Base-by-base conservation (phyloP, 2,329 filamentous ascomycete genomes). In the Orbilia ellipsospora region DNA sequence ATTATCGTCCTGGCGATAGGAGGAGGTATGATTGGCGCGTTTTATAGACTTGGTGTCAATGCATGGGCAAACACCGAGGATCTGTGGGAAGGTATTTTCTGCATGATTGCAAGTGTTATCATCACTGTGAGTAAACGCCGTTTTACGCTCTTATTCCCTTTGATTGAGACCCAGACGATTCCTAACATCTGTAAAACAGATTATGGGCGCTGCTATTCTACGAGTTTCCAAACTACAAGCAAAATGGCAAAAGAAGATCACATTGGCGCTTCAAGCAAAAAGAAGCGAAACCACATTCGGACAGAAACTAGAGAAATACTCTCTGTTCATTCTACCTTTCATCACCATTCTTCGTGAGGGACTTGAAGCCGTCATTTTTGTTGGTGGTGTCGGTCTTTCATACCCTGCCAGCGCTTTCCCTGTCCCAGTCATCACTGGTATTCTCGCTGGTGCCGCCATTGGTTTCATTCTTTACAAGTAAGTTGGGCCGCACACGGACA, bases 281-380 rank as follows among this genome's bases (percentile, higher is more conserved):
- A 80, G 81, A 1, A 75, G 60, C n/a, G 52, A 60, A 2, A 82
- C 81, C 15, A 83, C 81, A 3, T 83, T 83, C 3, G 82, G 93
- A 77, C 90, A 90, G 82, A 83, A 84, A 66, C 91, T 85, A 18
- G 90, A 94, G 82, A 93, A 91, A 82, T 95, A 96, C 80, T 88
- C 90, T 80, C 92, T 96, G 90, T 95, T 96, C 81, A 82, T 92
- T 54, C 84, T 96, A 65, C 93, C 93, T 0, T 96, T 96, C 82
- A 86, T 96, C 81, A 96, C 93, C 0, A 90, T 95, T n/a, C 83
- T 96, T 13, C 86, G 93, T 42, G 93, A 96, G 82, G 93, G 93
- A 1, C 87, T 96, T 31, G 93, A 97, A 81, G 92, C 91, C 0
- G 90, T 96, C 42, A 87, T 96, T 23, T 96, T 96, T 82, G 89